Evolutionary conservation across 2,329 filamentous ascomycete species (phyloP).

Genomic region (Alternaria panax): DNA sequence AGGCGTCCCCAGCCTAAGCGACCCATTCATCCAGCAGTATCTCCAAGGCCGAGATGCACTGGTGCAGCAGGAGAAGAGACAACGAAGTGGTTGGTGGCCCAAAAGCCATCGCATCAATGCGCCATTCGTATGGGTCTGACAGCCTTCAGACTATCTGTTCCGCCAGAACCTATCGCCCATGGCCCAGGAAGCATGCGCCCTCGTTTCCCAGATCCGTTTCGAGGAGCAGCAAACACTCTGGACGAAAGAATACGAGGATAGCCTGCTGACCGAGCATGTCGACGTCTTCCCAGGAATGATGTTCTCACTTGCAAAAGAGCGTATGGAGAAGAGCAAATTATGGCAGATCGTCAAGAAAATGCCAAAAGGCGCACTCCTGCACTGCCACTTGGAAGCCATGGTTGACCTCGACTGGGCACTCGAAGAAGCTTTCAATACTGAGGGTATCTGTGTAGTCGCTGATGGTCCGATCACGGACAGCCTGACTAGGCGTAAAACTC

Average conservation of each 20-base stretch:
- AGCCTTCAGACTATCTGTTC: constrained; percentile 69
- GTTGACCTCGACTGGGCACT: constrained; percentile 85
- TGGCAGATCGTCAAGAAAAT: constrained; percentile 86
- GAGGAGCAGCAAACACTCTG: constrained; percentile 79
- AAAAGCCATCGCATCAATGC: neutral
- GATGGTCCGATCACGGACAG: constrained; percentile 64
- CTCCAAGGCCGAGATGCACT: constrained; percentile 76
- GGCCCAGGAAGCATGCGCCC: constrained; percentile 76
- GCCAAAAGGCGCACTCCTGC: constrained; percentile 87
- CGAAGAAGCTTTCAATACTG: constrained; percentile 71
- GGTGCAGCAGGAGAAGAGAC: constrained; percentile 80
- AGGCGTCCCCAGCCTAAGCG: constrained; percentile 57
- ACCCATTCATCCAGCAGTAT: constrained; percentile 85
- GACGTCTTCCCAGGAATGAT: constrained; percentile 89
- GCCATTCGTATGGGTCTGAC: constrained; percentile 33
- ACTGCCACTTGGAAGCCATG: constrained; percentile 91
- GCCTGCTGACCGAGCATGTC: constrained; percentile 68
- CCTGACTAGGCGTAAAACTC: constrained; percentile 61
- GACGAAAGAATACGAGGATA: constrained; percentile 76
- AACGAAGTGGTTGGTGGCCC: constrained; percentile 73
- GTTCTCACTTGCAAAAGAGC: constrained; percentile 85
- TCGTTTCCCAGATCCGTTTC: constrained; percentile 79
- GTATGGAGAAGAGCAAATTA: constrained; percentile 82
- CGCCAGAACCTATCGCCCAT: constrained; percentile 78
- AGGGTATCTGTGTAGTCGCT: constrained; percentile 75